Conservation (phyloP, 2,329 filamentous ascomycete genomes). For the Botrytis aclada region DNA sequence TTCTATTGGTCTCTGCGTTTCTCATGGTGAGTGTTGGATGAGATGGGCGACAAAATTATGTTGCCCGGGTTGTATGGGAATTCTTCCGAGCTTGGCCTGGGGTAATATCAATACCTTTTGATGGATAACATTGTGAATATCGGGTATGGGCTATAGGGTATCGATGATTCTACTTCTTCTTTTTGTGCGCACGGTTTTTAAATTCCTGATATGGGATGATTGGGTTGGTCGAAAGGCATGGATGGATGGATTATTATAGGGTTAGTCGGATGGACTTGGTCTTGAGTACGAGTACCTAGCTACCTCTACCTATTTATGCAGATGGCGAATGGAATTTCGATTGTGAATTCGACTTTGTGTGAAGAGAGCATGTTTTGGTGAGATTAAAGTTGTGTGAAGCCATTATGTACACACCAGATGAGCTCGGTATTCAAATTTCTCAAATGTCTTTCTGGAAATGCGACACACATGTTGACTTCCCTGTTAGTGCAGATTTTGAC, state of each 20-base stretch:
- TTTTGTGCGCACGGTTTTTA: background rate
- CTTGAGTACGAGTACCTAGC: background rate
- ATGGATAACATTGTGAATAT: conserved; percentile 17
- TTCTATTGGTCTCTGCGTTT: background rate
- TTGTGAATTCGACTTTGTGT: background rate
- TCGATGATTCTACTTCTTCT: conserved; percentile 12
- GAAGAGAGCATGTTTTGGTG: background rate
- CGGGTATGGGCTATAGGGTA: background rate
- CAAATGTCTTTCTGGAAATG: background rate
- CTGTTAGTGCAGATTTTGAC: background rate
- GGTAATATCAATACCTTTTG: conserved; percentile 12
- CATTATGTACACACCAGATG: background rate
- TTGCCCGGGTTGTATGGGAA: conserved; percentile 1
- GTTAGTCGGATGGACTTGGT: background rate
- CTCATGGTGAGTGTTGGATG: background rate
- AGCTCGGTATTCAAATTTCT: no score
- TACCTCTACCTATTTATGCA: conserved; percentile 7
- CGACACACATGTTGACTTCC: no score
- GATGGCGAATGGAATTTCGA: conserved; percentile 7
- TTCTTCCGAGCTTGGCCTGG: conserved; percentile 11
- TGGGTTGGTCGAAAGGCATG: conserved; percentile 5
- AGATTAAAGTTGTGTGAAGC: background rate
- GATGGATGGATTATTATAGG: conserved; percentile 15
- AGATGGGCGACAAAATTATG: background rate
- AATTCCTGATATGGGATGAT: conserved; percentile 7